These are phyloP conservation scores for Trichoderma erinaceum DNA, from an alignment of 495 filamentous ascomycete species.

Conservation along the genomic window DNA sequence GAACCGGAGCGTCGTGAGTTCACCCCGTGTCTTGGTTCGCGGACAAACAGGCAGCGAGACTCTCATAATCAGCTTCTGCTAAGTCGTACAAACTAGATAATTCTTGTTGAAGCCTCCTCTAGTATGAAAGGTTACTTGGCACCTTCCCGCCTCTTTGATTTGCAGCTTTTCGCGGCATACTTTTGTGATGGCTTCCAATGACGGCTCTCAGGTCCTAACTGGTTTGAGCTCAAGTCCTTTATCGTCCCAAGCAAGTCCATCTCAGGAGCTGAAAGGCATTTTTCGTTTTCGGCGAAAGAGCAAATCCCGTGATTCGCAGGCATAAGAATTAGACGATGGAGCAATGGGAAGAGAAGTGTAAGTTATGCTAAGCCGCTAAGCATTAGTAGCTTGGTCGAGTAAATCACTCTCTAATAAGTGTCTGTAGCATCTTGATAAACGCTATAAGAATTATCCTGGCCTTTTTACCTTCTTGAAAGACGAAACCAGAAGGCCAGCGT, in stretches of 20 bases:
- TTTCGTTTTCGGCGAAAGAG: too few species aligned
- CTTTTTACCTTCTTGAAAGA: too few species aligned
- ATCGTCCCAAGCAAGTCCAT: too few species aligned
- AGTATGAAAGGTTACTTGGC: slow-evolving; percentile 21
- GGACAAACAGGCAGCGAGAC: slow-evolving; percentile 43
- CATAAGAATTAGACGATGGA: too few species aligned
- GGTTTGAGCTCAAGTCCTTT: too few species aligned
- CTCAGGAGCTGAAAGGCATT: too few species aligned
- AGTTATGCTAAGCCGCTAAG: neutral
- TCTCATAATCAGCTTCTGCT: slow-evolving; percentile 29
- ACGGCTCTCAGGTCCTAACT: slow-evolving; percentile 21
- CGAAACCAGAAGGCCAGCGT: too few species aligned
- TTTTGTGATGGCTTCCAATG: slow-evolving; percentile 16
- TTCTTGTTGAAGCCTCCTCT: slow-evolving; percentile 25
- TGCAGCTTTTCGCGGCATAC: slow-evolving; percentile 19
- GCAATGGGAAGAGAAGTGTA: neutral
- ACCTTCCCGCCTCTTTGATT: slow-evolving; percentile 16
- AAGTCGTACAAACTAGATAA: slow-evolving; percentile 15
- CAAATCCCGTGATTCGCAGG: too few species aligned
- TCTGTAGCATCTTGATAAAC: too few species aligned
- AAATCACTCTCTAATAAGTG: too few species aligned
- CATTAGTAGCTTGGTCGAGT: too few species aligned
- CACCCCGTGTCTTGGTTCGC: slow-evolving; percentile 37
- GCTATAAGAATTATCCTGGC: too few species aligned
- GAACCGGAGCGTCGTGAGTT: slow-evolving; percentile 44